These are phyloP conservation scores for Fraxinus nigra DNA, from an alignment of 305 asterid species.

Conservation along the genomic window DNA sequence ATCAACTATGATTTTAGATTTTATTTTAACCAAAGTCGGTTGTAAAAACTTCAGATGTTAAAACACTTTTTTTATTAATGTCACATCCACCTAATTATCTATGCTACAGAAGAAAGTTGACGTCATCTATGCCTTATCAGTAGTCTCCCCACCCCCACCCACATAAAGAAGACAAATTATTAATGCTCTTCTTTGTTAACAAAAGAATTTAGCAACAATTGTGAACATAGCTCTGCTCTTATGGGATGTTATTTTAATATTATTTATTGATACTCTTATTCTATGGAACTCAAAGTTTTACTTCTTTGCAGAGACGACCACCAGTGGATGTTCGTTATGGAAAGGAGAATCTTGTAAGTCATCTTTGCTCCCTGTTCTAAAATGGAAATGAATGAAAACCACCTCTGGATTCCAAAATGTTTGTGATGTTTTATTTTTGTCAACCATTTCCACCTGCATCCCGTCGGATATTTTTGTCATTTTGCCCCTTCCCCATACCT, in stretches of 20 bases:
- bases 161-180: background rate
- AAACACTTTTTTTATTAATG: background rate
- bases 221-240: background rate
- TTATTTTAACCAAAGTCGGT: background rate
- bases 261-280: slow-evolving; percentile 4
- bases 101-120: background rate
- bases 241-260: background rate
- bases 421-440: slow-evolving; percentile 13
- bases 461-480: background rate
- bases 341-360: slow-evolving; percentile 70
- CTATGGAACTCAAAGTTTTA: slow-evolving; percentile 6
- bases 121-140: background rate
- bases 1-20: background rate
- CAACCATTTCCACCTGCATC: background rate
- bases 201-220: background rate
- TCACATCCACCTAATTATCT: background rate
- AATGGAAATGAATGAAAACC: background rate
- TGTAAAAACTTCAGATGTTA: background rate
- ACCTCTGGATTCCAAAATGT: slow-evolving; percentile 5
- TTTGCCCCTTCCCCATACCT: background rate
- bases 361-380: slow-evolving; percentile 13
- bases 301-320: slow-evolving; percentile 71
- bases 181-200: background rate
- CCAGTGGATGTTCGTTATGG: slow-evolving; percentile 56
- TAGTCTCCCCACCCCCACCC: background rate